A percentile compares a stretch with the other conserved stretches of the same genome.
phyloP scores from a whole-genome alignment of 768 basidiomycete species.

The Lepiota brunneoincarnata region DNA sequence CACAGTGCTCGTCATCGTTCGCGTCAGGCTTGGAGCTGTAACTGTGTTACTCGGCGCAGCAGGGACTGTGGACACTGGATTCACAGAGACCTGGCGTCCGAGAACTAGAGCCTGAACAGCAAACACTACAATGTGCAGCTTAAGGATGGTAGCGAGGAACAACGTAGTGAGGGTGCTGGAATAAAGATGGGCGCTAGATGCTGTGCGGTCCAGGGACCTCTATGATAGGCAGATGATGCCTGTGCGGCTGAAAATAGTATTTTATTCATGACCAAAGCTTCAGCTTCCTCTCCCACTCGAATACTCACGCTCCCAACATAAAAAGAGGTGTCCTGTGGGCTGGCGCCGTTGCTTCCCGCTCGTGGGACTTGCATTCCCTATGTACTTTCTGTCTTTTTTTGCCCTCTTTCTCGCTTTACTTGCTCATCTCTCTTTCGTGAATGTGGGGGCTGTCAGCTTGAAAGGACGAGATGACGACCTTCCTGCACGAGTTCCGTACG shows the following conservation, averaged over 20 bases:
- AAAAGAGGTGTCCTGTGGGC: not conserved
- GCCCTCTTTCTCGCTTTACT: not conserved
- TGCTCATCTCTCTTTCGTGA: not conserved
- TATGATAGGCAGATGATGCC: slow-evolving; percentile 4
- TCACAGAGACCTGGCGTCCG: not conserved
- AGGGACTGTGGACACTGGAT: not conserved
- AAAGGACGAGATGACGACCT: slow-evolving; percentile 32
- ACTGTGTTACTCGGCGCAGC: not conserved
- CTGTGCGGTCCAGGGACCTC: not conserved
- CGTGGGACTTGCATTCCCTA: not conserved
- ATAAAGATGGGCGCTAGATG: not conserved
- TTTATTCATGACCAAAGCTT: not conserved
- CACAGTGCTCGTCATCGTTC: not conserved
- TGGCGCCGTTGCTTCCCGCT: not conserved
- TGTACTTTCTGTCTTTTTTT: not conserved
- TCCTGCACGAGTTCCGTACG: slow-evolving; percentile 41
- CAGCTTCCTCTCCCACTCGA: not conserved
- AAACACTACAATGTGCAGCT: not conserved
- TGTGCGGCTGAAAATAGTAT: not conserved
- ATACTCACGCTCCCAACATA: slow-evolving; percentile 8
- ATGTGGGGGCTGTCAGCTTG: not conserved
- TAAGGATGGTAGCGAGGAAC: not conserved
- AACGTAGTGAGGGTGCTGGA: not conserved
- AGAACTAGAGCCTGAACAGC: not conserved
- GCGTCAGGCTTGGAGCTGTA: not conserved